Base-by-base conservation (phyloP, 257 asterid species). In the Solanum neorickii region DNA sequence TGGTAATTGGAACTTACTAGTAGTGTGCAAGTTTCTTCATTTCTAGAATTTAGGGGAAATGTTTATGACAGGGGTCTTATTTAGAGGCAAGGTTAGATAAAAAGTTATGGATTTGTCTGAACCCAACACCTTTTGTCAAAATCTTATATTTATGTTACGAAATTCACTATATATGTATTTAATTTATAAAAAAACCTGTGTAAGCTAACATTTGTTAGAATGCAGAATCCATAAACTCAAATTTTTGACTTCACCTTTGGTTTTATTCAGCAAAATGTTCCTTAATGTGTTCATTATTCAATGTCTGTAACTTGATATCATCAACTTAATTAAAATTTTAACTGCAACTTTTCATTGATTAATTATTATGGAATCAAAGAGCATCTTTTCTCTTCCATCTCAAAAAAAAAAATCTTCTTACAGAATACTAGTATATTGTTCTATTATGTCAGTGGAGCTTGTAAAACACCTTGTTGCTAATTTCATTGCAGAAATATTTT, bases 251-350 rank as follows among this genome's bases (percentile, higher is more conserved):
- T 12, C 1, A 35, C 75, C 23, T 27, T 9, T 27, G 2, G 62
- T 77, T n/a, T 77, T 44, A 14, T 44, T 78, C 25, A 25, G 16
- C 39, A 78, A 23, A 46, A 9, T n/a, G 9, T n/a, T 76, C 14
- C 37, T 76, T 15, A n/a, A 42, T 37, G 16, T 78, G 6, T 27
- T 78, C 46, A 14, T 44, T 77, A 62, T 77, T n/a, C 14, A 13
- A n/a, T 77, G 62, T n/a, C 12, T 77, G 2, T 77, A 77, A n/a
- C 62, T 77, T 42, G 83, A 44, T 44, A 14, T 77, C 44, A n/a
- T 42, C 62, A 69, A 77, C 62, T 25, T 77, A 42, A 3, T 42
- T 76, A 76, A 99, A 87, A 96, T 95, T 88, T 33, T 33, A 33
- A 33, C 35, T 33, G 35, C 35, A 33, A 33, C 35, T 33, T 33